phyloP scores from a whole-genome alignment of 2,329 filamentous ascomycete species.

The Scedosporium dehoogii region DNA sequence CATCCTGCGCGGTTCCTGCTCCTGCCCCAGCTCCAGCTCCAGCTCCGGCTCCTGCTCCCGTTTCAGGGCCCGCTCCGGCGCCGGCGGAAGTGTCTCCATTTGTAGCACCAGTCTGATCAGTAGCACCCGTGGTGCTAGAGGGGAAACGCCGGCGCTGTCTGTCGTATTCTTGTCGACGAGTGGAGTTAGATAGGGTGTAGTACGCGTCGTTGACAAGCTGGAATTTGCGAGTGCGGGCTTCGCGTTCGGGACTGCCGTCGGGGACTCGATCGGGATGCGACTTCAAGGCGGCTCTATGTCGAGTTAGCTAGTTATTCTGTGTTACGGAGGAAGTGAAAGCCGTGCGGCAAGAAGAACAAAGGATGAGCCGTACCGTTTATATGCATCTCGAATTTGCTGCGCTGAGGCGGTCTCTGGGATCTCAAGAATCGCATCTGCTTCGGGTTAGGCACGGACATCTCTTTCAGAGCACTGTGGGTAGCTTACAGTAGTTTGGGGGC shows the following conservation, averaged over 20 bases:
- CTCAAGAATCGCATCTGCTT: conserved; percentile 62
- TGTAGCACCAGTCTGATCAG: conserved; percentile 26
- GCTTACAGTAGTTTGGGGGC: conserved; percentile 51
- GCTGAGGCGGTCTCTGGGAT: conserved; percentile 63
- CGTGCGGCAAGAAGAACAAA: neutral
- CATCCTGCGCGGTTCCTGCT: conserved; percentile 24
- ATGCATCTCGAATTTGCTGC: conserved; percentile 84
- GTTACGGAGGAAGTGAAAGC: neutral
- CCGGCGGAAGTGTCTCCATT: conserved; percentile 2
- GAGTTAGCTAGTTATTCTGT: neutral
- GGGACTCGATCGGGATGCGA: conserved; percentile 89
- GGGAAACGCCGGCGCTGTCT: conserved; percentile 37
- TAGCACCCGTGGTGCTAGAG: conserved; percentile 30
- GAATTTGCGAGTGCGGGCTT: conserved; percentile 74
- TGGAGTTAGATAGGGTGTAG: conserved; percentile 75
- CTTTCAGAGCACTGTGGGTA: conserved; percentile 1
- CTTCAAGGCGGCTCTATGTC: conserved; percentile 69
- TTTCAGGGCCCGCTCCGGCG: conserved; percentile 30
- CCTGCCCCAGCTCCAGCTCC: conserved; percentile 29
- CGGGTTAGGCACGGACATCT: conserved; percentile 6
- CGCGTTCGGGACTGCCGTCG: conserved; percentile 71
- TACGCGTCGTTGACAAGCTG: conserved; percentile 91
- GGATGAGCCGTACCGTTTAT: conserved; percentile 59
- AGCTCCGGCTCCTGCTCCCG: conserved; percentile 17
- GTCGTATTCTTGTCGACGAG: conserved; percentile 76